Conservation (phyloP, 805 yeast genomes). For the Saccharomycodes ludwigii region DNA sequence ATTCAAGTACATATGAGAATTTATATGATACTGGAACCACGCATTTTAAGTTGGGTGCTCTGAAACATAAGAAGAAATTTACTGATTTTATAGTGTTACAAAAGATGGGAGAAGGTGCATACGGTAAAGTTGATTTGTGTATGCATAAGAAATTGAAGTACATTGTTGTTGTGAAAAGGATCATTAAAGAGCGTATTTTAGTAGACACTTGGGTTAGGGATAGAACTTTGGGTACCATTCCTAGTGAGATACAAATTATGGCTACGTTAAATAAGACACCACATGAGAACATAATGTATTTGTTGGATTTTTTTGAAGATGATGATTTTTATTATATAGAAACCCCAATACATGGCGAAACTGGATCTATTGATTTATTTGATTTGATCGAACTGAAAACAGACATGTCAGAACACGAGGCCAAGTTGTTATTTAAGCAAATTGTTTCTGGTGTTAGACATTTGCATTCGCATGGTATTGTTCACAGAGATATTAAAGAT, state of each 20-base stretch:
- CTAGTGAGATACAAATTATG: conserved; percentile 92
- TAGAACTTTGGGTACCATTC: conserved; percentile 80
- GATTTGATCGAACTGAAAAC: conserved; percentile 82
- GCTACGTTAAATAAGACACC: conserved; percentile 64
- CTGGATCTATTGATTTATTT: conserved; percentile 84
- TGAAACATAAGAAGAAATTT: conserved; percentile 59
- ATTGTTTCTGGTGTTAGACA: conserved; percentile 69
- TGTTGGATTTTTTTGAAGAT: conserved; percentile 90
- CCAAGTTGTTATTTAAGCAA: conserved; percentile 67
- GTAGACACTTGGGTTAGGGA: conserved; percentile 98
- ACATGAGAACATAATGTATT: conserved; percentile 76
- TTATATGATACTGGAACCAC: conserved; percentile 2
- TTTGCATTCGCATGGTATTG: conserved; percentile 74
- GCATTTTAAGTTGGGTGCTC: conserved; percentile 39
- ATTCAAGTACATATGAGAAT: conserved; percentile 4
- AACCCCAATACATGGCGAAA: conserved; percentile 81
- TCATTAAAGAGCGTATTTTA: conserved; percentile 81
- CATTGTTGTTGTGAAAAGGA: conserved; percentile 73
- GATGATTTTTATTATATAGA: conserved; percentile 80
- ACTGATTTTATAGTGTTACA: conserved; percentile 59
- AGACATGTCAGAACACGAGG: conserved; percentile 68
- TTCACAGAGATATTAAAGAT: conserved; percentile 91
- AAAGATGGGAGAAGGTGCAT: conserved; percentile 92
- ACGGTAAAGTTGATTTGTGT: conserved; percentile 83
- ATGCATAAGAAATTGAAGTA: conserved; percentile 52